Evolutionary conservation across 495 filamentous ascomycete species (phyloP), one percentile per base, ranked within the genome.

Genomic region (Pyrenopolyporus hunteri): DNA sequence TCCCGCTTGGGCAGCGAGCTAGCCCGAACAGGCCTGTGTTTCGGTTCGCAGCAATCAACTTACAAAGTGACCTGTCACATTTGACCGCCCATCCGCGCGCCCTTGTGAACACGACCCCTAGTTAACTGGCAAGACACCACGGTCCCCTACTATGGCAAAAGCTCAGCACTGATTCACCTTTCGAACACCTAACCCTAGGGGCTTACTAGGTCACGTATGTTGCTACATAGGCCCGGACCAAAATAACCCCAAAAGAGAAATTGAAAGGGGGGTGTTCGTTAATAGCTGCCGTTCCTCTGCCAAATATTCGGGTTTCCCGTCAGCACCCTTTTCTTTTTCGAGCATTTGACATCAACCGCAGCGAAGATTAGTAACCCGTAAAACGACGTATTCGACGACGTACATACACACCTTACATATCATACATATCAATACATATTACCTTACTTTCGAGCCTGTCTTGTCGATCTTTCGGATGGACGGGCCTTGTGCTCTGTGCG

Each of bases 71-170:
- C 53, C 29, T 44, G 54, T 67, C 64, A 67, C 42, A 67, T 67
- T 55, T 63, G 63, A 61, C 57, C 63, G 63, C 63, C 63, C 57
- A 61, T 66, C 63, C 63, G 63, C 63, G 63, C 63, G 63, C 63
- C 57, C 57, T 31, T 57, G 26, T 59, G 50, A 56, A 50, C 40
- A 60, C 51, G 43, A 42, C 50, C 57, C 62, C 54, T 37, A 46
- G 32, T 16, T 16, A 32, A 29, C 33, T 33, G 26, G 26, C 26
- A 4, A n/a, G n/a, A n/a, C n/a, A n/a, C n/a, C n/a, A n/a, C n/a
- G n/a, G n/a, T n/a, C n/a, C n/a, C n/a, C 19, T 42, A 42, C 9
- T 42, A 42, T 42, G 37, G 37, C 17, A 42, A 26, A 47, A 44
- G n/a, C n/a, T n/a, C n/a, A n/a, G 50, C 50, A 56, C 45, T 33